Percentiles rank a stretch among this genome's conserved stretches.
Conservation (phyloP, 2,329 filamentous ascomycete species). For the Neonectria punicea region DNA sequence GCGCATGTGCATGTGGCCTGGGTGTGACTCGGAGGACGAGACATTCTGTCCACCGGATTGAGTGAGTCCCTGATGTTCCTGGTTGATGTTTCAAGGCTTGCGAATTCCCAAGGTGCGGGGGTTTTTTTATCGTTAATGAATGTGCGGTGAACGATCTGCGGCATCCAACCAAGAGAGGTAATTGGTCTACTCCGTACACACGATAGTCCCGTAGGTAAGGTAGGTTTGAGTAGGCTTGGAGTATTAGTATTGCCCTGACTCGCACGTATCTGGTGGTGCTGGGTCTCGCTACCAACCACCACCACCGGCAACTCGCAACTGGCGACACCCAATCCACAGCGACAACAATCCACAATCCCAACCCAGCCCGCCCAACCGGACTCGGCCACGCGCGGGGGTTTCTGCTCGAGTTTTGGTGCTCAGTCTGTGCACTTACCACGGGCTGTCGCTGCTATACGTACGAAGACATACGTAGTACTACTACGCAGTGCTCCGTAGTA, state of each 20-base stretch:
- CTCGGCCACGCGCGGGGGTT: constrained; percentile 32
- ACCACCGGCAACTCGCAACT: not conserved
- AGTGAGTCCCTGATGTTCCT: not conserved
- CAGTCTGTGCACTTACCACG: too few relatives aligned
- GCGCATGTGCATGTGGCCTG: not conserved
- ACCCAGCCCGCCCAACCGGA: constrained; percentile 30
- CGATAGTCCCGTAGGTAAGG: too few relatives aligned
- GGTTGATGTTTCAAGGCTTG: not conserved
- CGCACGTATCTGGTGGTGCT: not conserved
- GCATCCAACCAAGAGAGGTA: not conserved
- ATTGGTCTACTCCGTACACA: too few relatives aligned
- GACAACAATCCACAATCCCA: constrained; percentile 10
- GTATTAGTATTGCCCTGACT: not conserved
- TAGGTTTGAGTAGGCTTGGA: too few relatives aligned
- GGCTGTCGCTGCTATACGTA: not conserved
- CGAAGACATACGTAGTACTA: not conserved
- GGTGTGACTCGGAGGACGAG: not conserved
- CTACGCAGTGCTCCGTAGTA: not conserved
- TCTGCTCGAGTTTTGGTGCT: not conserved
- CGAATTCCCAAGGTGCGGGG: not conserved
- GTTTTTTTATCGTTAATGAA: not conserved
- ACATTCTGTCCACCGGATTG: not conserved
- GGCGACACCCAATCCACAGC: not conserved
- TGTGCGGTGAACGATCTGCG: not conserved
- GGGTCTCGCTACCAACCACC: constrained; percentile 1